Conservation (phyloP, 345 rosid genomes). For the Pugionium dolabratum region DNA sequence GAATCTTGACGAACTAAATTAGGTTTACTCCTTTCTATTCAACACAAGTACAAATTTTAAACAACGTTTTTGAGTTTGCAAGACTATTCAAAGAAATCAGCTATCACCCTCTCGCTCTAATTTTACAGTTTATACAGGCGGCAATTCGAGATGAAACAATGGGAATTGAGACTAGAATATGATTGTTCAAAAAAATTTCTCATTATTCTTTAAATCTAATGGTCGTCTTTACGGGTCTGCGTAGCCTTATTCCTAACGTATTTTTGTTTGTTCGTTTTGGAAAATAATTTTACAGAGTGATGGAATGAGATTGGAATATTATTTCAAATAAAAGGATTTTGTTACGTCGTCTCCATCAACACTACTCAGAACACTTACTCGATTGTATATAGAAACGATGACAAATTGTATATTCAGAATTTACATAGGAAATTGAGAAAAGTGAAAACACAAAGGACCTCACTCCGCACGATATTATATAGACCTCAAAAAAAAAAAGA, state of each 20-base stretch:
- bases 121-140: neutral
- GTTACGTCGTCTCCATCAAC: too few relatives aligned
- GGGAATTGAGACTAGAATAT: neutral
- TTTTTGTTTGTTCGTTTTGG: too few relatives aligned
- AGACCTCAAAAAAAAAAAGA: constrained; percentile 26
- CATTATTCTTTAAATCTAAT: too few relatives aligned
- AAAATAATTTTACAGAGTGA: too few relatives aligned
- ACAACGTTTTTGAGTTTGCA: neutral
- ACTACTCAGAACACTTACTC: neutral
- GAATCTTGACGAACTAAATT: constrained; percentile 4
- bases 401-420: constrained; percentile 29
- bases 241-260: too few relatives aligned
- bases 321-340: neutral
- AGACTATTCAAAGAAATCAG: neutral
- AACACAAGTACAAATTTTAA: neutral
- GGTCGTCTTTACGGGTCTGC: too few relatives aligned
- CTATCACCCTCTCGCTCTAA: neutral
- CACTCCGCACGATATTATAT: neutral
- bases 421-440: constrained; percentile 8
- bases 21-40: neutral
- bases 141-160: neutral
- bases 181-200: too few relatives aligned
- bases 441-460: neutral
- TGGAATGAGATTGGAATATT: too few relatives aligned
- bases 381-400: neutral